phyloP scores from a whole-genome alignment of 2,329 filamentous ascomycete species.

The Apiospora marii region DNA sequence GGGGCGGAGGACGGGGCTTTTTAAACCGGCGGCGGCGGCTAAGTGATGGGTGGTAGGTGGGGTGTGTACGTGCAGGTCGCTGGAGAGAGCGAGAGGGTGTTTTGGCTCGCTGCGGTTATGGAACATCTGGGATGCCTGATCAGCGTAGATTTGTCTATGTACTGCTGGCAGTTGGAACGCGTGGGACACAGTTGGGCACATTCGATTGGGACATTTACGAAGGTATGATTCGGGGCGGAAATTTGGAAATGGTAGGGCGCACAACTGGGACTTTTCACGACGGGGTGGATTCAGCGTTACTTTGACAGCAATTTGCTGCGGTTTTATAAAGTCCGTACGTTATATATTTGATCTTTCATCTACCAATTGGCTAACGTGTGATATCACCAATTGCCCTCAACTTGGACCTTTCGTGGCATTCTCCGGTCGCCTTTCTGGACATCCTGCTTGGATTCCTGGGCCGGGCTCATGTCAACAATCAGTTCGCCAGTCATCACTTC shows the following conservation, averaged over 20 bases:
- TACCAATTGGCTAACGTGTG: background rate
- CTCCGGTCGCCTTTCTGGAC: too few species aligned
- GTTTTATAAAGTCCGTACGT: background rate
- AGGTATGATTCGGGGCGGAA: background rate
- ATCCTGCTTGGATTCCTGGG: too few species aligned
- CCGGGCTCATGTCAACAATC: background rate
- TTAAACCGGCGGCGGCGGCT: background rate
- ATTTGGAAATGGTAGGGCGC: background rate
- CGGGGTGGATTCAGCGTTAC: background rate
- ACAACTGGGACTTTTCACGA: background rate
- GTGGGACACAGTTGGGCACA: background rate
- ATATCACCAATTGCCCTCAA: background rate
- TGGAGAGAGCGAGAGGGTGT: background rate
- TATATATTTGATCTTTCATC: background rate
- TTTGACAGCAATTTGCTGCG: background rate
- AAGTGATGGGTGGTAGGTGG: background rate
- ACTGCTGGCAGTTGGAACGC: background rate
- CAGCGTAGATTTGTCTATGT: background rate
- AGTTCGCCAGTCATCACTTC: too few species aligned
- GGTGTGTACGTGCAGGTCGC: background rate
- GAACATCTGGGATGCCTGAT: background rate
- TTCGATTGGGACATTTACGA: background rate
- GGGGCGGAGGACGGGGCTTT: constrained; percentile 23
- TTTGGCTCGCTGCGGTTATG: background rate
- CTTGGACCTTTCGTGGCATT: background rate